Evolutionary conservation across 768 basidiomycete species (phyloP).

Genomic region (Russula vinacea): DNA sequence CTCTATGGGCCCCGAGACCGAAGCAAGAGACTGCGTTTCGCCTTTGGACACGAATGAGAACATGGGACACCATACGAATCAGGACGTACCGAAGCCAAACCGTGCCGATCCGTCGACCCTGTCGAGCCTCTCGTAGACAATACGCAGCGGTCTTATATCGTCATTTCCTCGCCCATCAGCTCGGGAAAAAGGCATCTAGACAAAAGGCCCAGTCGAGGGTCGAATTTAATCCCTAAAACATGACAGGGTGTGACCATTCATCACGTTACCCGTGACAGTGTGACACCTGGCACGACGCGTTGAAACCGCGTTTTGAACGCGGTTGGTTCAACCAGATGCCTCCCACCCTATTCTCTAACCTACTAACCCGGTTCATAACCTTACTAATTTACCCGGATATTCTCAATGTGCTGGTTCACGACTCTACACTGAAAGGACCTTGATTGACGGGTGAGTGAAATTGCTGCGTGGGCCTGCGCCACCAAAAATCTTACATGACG

Average conservation of each 20-base stretch:
- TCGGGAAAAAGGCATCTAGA: constrained; percentile 31
- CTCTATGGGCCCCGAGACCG: constrained; percentile 79
- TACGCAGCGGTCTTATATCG: constrained; percentile 40
- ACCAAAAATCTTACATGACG: constrained; percentile 1
- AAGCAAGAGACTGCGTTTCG: constrained; percentile 51
- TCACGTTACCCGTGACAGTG: not conserved
- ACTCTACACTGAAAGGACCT: not conserved
- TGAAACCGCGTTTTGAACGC: not conserved
- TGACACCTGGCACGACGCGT: not conserved
- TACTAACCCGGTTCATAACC: not conserved
- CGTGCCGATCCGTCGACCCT: constrained; percentile 75
- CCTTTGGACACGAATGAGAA: constrained; percentile 34
- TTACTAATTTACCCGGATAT: too few relatives aligned
- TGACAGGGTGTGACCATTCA: not conserved
- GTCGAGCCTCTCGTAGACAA: constrained; percentile 59
- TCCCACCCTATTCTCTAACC: not conserved
- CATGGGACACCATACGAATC: constrained; percentile 5
- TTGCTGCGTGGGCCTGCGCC: not conserved
- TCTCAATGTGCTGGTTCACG: not conserved
- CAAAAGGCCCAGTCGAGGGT: not conserved
- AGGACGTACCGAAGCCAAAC: constrained; percentile 56
- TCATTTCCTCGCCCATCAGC: constrained; percentile 40
- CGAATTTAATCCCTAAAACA: not conserved
- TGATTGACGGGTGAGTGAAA: not conserved
- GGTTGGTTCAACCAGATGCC: not conserved